Evolutionary conservation across 192 early-diverging fungal genomes (phyloP).

Genomic region (Physocladia obscura): DNA sequence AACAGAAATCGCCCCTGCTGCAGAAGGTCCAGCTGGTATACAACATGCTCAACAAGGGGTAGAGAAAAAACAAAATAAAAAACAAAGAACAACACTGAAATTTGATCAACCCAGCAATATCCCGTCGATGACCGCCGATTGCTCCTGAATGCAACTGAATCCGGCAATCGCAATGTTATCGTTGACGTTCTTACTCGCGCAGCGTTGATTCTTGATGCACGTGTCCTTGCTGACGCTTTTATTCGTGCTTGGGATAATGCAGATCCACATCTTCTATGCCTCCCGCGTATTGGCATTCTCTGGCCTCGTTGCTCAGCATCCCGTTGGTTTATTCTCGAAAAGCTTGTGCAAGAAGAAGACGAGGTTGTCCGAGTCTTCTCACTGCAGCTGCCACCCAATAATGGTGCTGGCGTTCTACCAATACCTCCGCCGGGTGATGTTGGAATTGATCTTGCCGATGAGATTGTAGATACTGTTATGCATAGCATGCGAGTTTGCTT

Average conservation of each 20-base stretch:
- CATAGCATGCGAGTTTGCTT: background rate
- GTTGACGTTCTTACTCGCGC: background rate
- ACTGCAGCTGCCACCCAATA: background rate
- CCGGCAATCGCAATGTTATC: constrained; percentile 3
- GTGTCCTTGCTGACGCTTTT: constrained; percentile 27
- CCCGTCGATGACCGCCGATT: constrained; percentile 31
- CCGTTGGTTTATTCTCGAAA: constrained; percentile 22
- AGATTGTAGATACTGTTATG: background rate
- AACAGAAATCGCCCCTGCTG: no score
- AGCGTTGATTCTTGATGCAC: constrained; percentile 17
- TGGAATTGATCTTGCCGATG: constrained; percentile 1
- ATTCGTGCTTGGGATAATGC: constrained; percentile 28
- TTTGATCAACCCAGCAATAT: no score
- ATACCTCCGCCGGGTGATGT: background rate
- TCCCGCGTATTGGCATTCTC: background rate
- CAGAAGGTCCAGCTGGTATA: no score
- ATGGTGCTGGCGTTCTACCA: background rate
- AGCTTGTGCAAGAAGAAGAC: constrained; percentile 29
- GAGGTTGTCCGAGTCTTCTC: constrained; percentile 18
- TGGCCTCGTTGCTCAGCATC: constrained; percentile 28
- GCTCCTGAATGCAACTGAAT: constrained; percentile 20
- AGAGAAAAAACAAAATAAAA: no score
- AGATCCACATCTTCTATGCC: constrained; percentile 18
- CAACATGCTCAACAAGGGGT: no score
- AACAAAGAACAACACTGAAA: no score